Evolutionary conservation across 202 grass and related monocot genomes (phyloP).

Genomic region (Digitaria exilis): DNA sequence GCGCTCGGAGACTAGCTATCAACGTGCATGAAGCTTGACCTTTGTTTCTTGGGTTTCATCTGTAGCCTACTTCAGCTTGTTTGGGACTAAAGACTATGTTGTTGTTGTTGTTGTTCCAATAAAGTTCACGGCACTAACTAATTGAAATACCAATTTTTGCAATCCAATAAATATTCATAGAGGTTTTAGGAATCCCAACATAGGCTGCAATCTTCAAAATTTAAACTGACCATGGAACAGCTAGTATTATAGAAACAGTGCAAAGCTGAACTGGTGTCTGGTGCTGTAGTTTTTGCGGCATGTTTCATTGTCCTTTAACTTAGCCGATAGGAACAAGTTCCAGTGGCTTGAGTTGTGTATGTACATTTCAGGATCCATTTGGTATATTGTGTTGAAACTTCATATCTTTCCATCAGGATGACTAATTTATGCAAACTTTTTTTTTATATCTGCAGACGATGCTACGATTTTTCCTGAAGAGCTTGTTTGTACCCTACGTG

Average conservation of each 20-base stretch:
- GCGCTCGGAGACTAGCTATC: no score
- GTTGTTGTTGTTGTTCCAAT: no score
- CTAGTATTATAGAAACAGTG: background rate
- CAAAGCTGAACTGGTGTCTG: background rate
- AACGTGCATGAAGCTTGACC: no score
- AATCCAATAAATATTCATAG: background rate
- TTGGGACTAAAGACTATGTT: no score
- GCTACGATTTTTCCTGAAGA: constrained; percentile 63
- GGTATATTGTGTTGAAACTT: constrained; percentile 9
- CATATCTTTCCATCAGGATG: constrained; percentile 12
- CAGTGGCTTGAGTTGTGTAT: background rate
- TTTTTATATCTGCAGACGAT: constrained; percentile 49
- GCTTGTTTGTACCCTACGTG: constrained; percentile 78
- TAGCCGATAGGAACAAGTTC: background rate
- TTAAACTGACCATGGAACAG: background rate
- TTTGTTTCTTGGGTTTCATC: no score
- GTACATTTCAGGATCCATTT: background rate
- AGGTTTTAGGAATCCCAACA: background rate
- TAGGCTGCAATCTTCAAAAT: background rate
- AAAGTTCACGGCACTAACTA: background rate
- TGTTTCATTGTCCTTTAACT: background rate
- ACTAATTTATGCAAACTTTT: constrained; percentile 27
- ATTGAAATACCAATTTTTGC: background rate
- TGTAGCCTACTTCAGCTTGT: no score
- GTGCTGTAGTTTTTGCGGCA: background rate